These are phyloP conservation scores for Arachnomyces sp. DNA, from an alignment of 2,329 filamentous ascomycete genomes.

Conservation along the genomic window DNA sequence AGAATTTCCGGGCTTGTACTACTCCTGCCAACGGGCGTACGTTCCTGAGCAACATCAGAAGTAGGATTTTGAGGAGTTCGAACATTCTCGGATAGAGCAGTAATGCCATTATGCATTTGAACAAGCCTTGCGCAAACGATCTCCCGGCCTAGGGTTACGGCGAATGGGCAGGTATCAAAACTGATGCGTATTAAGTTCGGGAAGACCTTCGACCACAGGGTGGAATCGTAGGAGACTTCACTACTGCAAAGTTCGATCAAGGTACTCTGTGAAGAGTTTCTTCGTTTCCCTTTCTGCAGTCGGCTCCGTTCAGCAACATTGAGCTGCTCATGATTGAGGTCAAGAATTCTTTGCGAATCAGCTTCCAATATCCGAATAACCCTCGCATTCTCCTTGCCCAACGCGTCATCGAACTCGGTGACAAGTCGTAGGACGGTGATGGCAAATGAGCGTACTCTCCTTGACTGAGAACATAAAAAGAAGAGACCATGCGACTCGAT, in stretches of 20 bases:
- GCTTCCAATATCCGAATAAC: slow-evolving; percentile 90
- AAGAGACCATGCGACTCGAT: slow-evolving; percentile 95
- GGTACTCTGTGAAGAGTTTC: slow-evolving; percentile 73
- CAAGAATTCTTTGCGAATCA: slow-evolving; percentile 79
- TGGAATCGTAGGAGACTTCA: slow-evolving; percentile 88
- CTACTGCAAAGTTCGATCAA: slow-evolving; percentile 92
- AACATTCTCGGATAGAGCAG: slow-evolving; percentile 66
- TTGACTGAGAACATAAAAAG: slow-evolving; percentile 92
- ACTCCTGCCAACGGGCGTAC: slow-evolving; percentile 38
- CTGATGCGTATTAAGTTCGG: slow-evolving; percentile 88
- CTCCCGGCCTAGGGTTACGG: slow-evolving; percentile 82
- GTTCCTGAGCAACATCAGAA: slow-evolving; percentile 28
- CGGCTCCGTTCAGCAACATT: slow-evolving; percentile 89
- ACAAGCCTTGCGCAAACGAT: slow-evolving; percentile 86
- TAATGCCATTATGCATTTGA: slow-evolving; percentile 85
- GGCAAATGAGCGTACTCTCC: slow-evolving; percentile 79
- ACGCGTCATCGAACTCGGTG: slow-evolving; percentile 82
- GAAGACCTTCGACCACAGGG: slow-evolving; percentile 96
- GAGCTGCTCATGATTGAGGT: slow-evolving; percentile 84
- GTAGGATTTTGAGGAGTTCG: slow-evolving; percentile 41
- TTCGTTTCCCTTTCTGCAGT: slow-evolving; percentile 80
- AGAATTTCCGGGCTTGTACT: slow-evolving; percentile 71
- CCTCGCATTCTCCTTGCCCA: slow-evolving; percentile 71
- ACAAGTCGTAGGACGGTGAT: slow-evolving; percentile 88
- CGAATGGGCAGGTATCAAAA: slow-evolving; percentile 84